Evolutionary conservation across 257 asterid species (phyloP).

Genomic region (Lycium barbarum): DNA sequence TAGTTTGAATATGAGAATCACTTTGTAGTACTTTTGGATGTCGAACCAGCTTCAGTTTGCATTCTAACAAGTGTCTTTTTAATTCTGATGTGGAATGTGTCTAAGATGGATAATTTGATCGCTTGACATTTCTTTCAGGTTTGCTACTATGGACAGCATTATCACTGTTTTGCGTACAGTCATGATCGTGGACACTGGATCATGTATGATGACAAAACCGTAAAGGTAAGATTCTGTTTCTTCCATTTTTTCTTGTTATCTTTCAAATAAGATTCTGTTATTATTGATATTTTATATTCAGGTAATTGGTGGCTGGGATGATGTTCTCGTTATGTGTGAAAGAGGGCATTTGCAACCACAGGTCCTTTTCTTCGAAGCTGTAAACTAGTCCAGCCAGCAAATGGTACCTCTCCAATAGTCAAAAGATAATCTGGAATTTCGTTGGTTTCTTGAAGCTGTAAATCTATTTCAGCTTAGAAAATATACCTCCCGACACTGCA

Average conservation of each 20-base stretch:
- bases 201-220: slow-evolving; percentile 94
- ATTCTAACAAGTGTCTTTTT: not conserved
- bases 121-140: slow-evolving; percentile 39
- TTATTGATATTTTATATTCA: slow-evolving; percentile 34
- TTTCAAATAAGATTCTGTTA: not conserved
- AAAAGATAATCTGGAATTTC: slow-evolving; percentile 5
- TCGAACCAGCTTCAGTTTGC: not conserved
- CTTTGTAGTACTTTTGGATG: slow-evolving; percentile 18
- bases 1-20: not conserved
- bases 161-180: slow-evolving; percentile 92
- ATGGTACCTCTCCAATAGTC: slow-evolving; percentile 36
- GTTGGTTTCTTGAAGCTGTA: slow-evolving; percentile 25
- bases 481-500: not conserved
- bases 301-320: slow-evolving; percentile 92
- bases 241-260: not conserved
- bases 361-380: slow-evolving; percentile 88
- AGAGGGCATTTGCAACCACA: slow-evolving; percentile 97
- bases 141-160: slow-evolving; percentile 91
- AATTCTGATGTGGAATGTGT: not conserved
- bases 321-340: slow-evolving; percentile 82
- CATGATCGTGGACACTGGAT: slow-evolving; percentile 78
- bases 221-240: slow-evolving; percentile 63
- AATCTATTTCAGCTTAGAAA: slow-evolving; percentile 12
- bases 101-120: not conserved
- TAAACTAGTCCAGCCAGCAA: slow-evolving; percentile 46